Conservation (phyloP, 2,329 filamentous ascomycete species). For the Thelonectria olida region DNA sequence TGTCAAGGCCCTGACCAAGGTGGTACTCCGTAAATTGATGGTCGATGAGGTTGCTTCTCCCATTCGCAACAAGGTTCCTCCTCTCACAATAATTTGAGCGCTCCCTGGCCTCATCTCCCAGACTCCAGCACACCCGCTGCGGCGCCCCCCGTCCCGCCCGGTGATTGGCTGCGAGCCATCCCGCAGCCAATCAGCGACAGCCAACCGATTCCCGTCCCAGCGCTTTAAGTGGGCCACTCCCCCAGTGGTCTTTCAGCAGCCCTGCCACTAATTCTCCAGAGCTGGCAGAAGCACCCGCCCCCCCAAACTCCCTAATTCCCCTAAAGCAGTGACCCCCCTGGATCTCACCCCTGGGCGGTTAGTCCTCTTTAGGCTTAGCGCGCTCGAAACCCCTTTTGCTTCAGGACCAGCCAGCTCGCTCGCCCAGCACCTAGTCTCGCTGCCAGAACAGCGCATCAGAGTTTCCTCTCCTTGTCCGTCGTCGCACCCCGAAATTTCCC, state of each 20-base stretch:
- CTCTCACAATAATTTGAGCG: constrained; percentile 21
- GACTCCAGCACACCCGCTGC: constrained; percentile 26
- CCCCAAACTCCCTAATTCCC: constrained; percentile 22
- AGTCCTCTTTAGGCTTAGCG: constrained; percentile 39
- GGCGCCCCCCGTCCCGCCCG: constrained; percentile 31
- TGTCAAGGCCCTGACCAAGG: background rate
- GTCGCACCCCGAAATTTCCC: constrained; percentile 44
- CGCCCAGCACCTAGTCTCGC: constrained; percentile 37
- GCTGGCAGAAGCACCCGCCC: constrained; percentile 8
- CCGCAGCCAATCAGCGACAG: constrained; percentile 34
- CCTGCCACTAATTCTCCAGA: constrained; percentile 44
- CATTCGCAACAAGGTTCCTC: constrained; percentile 19
- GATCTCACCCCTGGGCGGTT: constrained; percentile 24
- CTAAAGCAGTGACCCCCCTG: constrained; percentile 23
- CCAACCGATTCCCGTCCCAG: constrained; percentile 12
- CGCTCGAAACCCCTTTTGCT: constrained; percentile 46
- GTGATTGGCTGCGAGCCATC: constrained; percentile 32
- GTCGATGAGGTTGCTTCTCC: constrained; percentile 2
- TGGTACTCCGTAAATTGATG: constrained; percentile 12
- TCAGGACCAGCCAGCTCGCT: constrained; percentile 36
- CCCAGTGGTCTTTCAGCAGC: constrained; percentile 31
- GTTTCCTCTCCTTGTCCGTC: constrained; percentile 44
- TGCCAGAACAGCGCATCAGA: constrained; percentile 46
- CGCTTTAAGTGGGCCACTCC: constrained; percentile 17
- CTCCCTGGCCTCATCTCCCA: constrained; percentile 38